phyloP scores from a whole-genome alignment of 139 green algal species.

The Raphidocelis subcapitata region DNA sequence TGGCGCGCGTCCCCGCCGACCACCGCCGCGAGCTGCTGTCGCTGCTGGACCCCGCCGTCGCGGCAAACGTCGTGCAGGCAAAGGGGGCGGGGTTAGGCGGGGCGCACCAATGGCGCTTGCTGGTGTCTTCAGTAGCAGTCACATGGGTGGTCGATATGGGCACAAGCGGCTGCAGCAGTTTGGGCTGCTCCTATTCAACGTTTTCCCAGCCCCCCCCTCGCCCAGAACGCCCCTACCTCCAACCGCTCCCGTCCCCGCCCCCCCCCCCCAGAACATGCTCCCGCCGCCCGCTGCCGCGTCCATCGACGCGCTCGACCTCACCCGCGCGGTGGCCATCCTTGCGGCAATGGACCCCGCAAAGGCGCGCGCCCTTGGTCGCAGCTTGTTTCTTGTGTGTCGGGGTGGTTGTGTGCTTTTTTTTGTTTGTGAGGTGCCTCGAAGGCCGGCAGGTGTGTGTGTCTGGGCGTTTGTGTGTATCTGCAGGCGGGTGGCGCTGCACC shows the following conservation, averaged over 20 bases:
- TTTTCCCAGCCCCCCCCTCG: no score
- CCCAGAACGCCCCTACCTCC: no score
- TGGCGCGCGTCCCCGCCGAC: slow-evolving; percentile 7
- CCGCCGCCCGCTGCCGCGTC: slow-evolving; percentile 23
- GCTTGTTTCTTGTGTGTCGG: slow-evolving; percentile 4
- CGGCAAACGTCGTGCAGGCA: slow-evolving; percentile 44
- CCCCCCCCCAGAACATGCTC: slow-evolving; percentile 22
- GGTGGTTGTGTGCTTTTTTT: background rate
- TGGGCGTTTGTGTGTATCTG: no score
- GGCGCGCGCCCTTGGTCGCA: background rate
- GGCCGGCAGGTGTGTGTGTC: no score
- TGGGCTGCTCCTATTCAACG: no score
- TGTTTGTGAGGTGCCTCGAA: no score
- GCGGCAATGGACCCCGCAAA: slow-evolving; percentile 41
- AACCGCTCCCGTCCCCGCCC: no score
- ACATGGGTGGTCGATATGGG: no score
- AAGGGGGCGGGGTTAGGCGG: background rate
- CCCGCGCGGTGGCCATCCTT: slow-evolving; percentile 32
- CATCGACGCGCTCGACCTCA: slow-evolving; percentile 28
- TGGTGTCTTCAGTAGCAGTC: no score
- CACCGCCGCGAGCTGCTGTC: slow-evolving; percentile 24
- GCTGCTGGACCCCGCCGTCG: slow-evolving; percentile 30
- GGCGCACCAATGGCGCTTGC: no score
- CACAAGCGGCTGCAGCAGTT: no score
- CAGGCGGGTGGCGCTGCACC: no score